phyloP scores from a whole-genome alignment of 176 grass and related monocot genomes.

The Pontederia paniculata region DNA sequence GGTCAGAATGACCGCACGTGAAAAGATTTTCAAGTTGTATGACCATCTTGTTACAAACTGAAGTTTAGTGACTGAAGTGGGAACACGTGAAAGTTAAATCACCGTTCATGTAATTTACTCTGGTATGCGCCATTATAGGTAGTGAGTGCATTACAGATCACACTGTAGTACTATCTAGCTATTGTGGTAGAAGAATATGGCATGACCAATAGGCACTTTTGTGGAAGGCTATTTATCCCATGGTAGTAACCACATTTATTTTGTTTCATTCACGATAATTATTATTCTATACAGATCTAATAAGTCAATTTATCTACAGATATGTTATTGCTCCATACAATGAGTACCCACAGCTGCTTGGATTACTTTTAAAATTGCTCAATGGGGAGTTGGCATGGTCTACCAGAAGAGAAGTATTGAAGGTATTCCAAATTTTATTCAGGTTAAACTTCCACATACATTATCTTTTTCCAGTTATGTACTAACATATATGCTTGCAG shows the following conservation, averaged over 20 bases:
- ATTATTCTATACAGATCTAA: not conserved
- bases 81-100: too few relatives aligned
- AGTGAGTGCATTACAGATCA: too few relatives aligned
- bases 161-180: too few relatives aligned
- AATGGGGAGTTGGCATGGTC: slow-evolving; percentile 98
- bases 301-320: slow-evolving; percentile 28
- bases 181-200: too few relatives aligned
- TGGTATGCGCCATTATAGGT: too few relatives aligned
- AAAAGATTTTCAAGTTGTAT: too few relatives aligned
- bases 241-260: not conserved
- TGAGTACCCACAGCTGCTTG: slow-evolving; percentile 85
- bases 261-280: slow-evolving; percentile 1
- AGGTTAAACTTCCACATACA: not conserved
- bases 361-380: slow-evolving; percentile 89
- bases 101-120: too few relatives aligned
- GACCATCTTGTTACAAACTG: too few relatives aligned
- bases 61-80: too few relatives aligned
- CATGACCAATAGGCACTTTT: too few relatives aligned
- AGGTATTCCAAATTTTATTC: slow-evolving; percentile 41
- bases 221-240: too few relatives aligned
- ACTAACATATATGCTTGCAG: slow-evolving; percentile 30
- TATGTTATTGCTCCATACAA: slow-evolving; percentile 94
- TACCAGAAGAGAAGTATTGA: slow-evolving; percentile 88
- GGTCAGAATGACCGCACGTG: too few relatives aligned
- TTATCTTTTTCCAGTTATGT: slow-evolving; percentile 3